These are phyloP conservation scores for Lolium multiflorum DNA, from an alignment of 176 grass and related monocot genomes.

Conservation along the genomic window DNA sequence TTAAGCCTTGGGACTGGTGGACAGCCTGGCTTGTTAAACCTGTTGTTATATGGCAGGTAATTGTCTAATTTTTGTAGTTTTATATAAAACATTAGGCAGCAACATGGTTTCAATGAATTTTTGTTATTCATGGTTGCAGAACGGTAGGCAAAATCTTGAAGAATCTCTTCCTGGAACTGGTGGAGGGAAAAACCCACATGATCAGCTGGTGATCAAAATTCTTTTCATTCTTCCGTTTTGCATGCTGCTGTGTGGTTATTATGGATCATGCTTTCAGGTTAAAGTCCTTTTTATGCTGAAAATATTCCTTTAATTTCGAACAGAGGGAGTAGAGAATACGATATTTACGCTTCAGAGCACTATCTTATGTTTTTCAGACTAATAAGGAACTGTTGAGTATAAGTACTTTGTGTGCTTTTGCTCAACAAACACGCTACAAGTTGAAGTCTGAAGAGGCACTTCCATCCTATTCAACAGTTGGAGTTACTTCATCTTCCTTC, in stretches of 20 bases:
- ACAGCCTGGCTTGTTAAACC: slow-evolving; percentile 95
- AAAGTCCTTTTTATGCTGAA: slow-evolving; percentile 29
- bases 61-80: slow-evolving; percentile 39
- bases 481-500: slow-evolving; percentile 70
- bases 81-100: slow-evolving; percentile 11
- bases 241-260: slow-evolving; percentile 77
- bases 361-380: slow-evolving; percentile 53
- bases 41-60: slow-evolving; percentile 95
- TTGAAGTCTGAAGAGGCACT: slow-evolving; percentile 71
- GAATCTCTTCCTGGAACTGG: slow-evolving; percentile 92
- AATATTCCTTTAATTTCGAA: slow-evolving; percentile 35
- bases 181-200: slow-evolving; percentile 70
- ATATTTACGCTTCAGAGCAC: slow-evolving; percentile 1
- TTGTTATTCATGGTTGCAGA: slow-evolving; percentile 54
- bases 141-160: slow-evolving; percentile 72
- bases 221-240: slow-evolving; percentile 77
- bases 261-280: slow-evolving; percentile 81
- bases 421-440: slow-evolving; percentile 60
- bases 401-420: slow-evolving; percentile 57
- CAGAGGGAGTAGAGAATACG: background rate
- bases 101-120: slow-evolving; percentile 36
- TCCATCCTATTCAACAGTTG: slow-evolving; percentile 78
- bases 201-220: slow-evolving; percentile 69
- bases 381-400: slow-evolving; percentile 69
- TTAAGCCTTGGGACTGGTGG: slow-evolving; percentile 99